phyloP scores from a whole-genome alignment of 805 yeast genomes.

The Vanderwaltozyma yarrowii region DNA sequence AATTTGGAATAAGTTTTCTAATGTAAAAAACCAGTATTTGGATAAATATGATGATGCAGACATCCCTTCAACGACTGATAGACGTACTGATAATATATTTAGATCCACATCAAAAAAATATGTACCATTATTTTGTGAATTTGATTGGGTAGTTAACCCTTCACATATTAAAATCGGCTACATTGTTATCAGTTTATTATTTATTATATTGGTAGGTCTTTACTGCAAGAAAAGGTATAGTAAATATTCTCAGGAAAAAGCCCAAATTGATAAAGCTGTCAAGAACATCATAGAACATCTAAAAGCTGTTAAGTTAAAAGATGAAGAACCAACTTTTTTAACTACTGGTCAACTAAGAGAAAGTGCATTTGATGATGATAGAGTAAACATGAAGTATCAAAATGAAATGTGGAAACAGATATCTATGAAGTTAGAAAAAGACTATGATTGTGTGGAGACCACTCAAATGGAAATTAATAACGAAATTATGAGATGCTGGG shows the following conservation, averaged over 20 bases:
- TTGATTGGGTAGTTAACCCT: constrained; percentile 28
- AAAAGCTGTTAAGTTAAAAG: constrained; percentile 34
- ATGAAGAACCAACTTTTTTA: constrained; percentile 34
- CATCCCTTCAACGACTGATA: neutral
- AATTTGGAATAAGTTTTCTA: neutral
- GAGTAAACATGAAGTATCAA: constrained; percentile 28
- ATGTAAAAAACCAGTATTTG: too few relatives aligned
- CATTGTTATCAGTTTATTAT: neutral
- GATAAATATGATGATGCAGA: too few relatives aligned
- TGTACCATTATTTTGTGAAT: constrained; percentile 42
- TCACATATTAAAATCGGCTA: neutral
- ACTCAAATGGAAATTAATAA: constrained; percentile 65
- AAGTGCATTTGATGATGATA: constrained; percentile 31
- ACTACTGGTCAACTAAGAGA: constrained; percentile 64
- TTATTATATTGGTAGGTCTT: too few relatives aligned
- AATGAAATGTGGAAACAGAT: constrained; percentile 49
- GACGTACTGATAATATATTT: constrained; percentile 26
- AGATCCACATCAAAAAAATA: constrained; percentile 55
- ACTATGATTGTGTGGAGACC: constrained; percentile 44
- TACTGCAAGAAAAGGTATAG: neutral
- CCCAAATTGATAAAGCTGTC: neutral
- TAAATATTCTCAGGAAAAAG: neutral
- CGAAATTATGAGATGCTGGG: constrained; percentile 76
- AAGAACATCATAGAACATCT: constrained; percentile 33
- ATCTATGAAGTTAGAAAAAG: constrained; percentile 40